Conservation (phyloP, 257 asterid species). For the Plantago elongata region DNA sequence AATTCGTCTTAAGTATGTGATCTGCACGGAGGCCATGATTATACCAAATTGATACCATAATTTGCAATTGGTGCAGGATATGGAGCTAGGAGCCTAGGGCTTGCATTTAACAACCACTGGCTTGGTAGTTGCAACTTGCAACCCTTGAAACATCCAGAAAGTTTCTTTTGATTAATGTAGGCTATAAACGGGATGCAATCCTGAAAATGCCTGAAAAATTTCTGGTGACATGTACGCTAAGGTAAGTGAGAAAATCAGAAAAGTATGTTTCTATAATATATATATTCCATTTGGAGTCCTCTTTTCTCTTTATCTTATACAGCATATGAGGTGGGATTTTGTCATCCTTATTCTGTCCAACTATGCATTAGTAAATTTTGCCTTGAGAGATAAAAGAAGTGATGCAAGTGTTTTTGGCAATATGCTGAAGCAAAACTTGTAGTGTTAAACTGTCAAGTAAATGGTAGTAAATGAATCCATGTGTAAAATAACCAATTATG, state of each 20-base stretch:
- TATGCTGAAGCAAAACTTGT: background rate
- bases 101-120: background rate
- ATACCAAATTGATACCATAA: too few species aligned
- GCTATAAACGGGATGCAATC: background rate
- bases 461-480: background rate
- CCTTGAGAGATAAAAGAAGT: background rate
- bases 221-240: background rate
- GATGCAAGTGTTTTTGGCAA: background rate
- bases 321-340: slow-evolving; percentile 11
- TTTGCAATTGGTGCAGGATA: too few species aligned
- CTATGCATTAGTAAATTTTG: background rate
- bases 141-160: background rate
- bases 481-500: background rate
- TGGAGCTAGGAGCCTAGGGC: background rate
- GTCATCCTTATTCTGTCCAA: slow-evolving; percentile 15
- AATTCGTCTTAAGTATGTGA: too few species aligned
- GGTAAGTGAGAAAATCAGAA: background rate
- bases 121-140: background rate
- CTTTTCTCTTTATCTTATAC: slow-evolving; percentile 9
- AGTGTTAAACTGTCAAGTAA: background rate
- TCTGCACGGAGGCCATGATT: too few species aligned
- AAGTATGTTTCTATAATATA: background rate
- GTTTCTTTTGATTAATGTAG: background rate
- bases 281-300: background rate
- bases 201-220: slow-evolving; percentile 1